Evolutionary conservation across 306 rosid species (phyloP).

Genomic region (Vicia villosa): DNA sequence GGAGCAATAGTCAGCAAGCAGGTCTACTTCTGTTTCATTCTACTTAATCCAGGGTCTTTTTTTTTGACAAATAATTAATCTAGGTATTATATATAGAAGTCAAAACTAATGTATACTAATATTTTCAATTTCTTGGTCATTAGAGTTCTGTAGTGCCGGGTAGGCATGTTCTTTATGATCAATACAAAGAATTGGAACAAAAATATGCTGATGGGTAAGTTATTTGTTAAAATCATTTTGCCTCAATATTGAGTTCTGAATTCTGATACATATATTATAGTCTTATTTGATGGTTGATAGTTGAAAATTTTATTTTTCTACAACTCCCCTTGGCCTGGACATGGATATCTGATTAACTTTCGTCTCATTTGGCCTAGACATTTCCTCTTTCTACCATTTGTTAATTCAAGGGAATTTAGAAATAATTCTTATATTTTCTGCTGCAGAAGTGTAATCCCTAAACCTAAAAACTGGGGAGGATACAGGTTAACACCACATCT

Average conservation of each 20-base stretch:
- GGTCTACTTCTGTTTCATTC: conserved; percentile 54
- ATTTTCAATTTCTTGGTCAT: conserved; percentile 40
- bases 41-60: neutral
- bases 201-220: conserved; percentile 87
- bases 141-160: conserved; percentile 84
- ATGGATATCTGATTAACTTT: conserved; percentile 20
- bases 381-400: conserved; percentile 30
- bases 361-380: conserved; percentile 27
- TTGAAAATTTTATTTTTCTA: conserved; percentile 10
- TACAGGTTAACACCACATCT: conserved; percentile 80
- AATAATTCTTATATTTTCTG: conserved; percentile 36
- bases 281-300: conserved; percentile 18
- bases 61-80: neutral
- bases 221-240: conserved; percentile 25
- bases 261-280: conserved; percentile 24
- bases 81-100: conserved; percentile 15
- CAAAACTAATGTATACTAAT: conserved; percentile 25
- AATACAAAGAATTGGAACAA: conserved; percentile 70
- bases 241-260: conserved; percentile 1
- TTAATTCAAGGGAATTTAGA: conserved; percentile 24
- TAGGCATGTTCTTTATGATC: conserved; percentile 73
- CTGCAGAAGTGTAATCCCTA: conserved; percentile 85
- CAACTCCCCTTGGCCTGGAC: conserved; percentile 22
- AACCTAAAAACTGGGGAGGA: conserved; percentile 96
- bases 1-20: conserved; percentile 97